These are phyloP conservation scores for Arthrocladium fulminans DNA, from an alignment of 2,329 filamentous ascomycete genomes.

Conservation along the genomic window DNA sequence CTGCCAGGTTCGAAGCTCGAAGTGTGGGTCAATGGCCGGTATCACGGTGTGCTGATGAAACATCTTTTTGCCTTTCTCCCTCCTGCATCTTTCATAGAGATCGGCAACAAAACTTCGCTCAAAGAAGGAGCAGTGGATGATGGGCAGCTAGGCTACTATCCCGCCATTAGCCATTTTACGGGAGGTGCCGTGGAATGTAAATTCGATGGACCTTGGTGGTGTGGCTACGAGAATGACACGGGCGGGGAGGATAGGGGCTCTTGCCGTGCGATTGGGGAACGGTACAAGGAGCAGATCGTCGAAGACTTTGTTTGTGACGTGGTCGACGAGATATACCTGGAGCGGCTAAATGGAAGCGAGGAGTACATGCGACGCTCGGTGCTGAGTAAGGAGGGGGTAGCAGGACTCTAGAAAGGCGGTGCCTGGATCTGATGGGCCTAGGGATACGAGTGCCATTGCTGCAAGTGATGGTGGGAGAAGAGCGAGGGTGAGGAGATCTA, in stretches of 20 bases:
- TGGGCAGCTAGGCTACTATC: conserved; percentile 91
- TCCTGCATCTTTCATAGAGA: conserved; percentile 58
- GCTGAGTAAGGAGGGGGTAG: conserved; percentile 9
- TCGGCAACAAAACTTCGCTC: conserved; percentile 55
- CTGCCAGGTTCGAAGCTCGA: conserved; percentile 78
- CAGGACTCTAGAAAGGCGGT: too few species aligned
- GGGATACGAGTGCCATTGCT: too few species aligned
- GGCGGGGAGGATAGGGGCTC: conserved; percentile 19
- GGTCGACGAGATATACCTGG: conserved; percentile 68
- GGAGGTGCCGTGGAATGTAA: conserved; percentile 88
- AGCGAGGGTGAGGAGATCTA: too few species aligned
- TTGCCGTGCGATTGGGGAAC: conserved; percentile 58
- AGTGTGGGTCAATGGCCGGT: conserved; percentile 83
- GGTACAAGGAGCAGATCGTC: conserved; percentile 86
- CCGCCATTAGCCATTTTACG: conserved; percentile 82
- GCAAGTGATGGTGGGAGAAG: too few species aligned
- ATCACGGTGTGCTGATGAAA: conserved; percentile 79
- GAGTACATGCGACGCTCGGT: conserved; percentile 23
- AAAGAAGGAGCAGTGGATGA: conserved; percentile 52
- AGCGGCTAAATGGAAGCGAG: conserved; percentile 31
- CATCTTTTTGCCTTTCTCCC: conserved; percentile 85
- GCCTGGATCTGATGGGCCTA: too few species aligned
- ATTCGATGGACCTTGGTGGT: conserved; percentile 89
- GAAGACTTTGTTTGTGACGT: conserved; percentile 92
- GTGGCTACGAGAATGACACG: conserved; percentile 31